Percentiles rank a stretch among this genome's conserved stretches.
These are phyloP conservation scores for Penicillium crustosum DNA, from an alignment of 2,329 filamentous ascomycete species.

Conservation along the genomic window DNA sequence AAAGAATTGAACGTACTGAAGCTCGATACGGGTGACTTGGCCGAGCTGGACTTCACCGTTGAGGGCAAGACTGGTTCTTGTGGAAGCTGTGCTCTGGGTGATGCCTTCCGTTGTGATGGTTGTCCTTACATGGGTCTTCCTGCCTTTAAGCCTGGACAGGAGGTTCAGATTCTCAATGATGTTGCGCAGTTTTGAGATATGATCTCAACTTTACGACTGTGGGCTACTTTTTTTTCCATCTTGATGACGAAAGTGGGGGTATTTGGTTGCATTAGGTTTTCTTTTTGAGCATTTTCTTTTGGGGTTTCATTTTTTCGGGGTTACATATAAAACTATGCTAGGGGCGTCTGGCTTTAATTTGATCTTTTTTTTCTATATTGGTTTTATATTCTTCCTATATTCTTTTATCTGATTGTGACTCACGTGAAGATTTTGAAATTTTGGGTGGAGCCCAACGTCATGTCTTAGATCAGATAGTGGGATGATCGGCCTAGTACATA, in stretches of 20 bases:
- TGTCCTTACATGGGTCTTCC: slow-evolving; percentile 89
- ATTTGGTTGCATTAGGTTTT: background rate
- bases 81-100: slow-evolving; percentile 88
- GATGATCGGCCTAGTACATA: background rate
- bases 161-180: slow-evolving; percentile 84
- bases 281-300: background rate
- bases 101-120: slow-evolving; percentile 75
- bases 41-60: slow-evolving; percentile 90
- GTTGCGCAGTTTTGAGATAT: slow-evolving; percentile 69
- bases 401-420: background rate
- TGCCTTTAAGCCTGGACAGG: slow-evolving; percentile 94
- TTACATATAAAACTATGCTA: slow-evolving; percentile 6
- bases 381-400: background rate
- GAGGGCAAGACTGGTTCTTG: slow-evolving; percentile 94
- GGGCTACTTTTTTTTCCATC: background rate
- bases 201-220: background rate
- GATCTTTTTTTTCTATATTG: background rate
- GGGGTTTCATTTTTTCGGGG: background rate
- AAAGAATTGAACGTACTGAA: slow-evolving; percentile 56
- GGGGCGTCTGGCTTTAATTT: background rate
- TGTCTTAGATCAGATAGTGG: slow-evolving; percentile 6
- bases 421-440: background rate
- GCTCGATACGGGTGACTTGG: slow-evolving; percentile 73
- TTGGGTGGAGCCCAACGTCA: slow-evolving; percentile 10
- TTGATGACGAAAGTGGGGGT: slow-evolving; percentile 5